phyloP scores from a whole-genome alignment of 805 yeast species.

The Tetrapisispora taiwanensis region DNA sequence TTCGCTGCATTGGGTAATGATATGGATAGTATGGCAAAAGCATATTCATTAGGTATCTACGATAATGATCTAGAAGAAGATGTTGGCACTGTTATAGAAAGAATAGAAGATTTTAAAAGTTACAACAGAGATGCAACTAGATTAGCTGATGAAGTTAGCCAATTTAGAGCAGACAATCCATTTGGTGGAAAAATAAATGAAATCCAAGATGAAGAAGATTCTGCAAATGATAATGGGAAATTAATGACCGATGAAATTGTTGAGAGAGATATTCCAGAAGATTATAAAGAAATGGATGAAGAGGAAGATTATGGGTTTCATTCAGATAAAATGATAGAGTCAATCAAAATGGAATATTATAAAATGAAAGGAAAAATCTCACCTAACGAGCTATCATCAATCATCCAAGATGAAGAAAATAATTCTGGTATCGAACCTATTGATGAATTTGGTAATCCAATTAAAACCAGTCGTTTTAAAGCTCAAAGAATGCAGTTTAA shows the following conservation, averaged over 20 bases:
- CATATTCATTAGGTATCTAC: conserved; percentile 48
- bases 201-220: conserved; percentile 1
- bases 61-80: conserved; percentile 49
- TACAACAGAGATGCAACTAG: conserved; percentile 40
- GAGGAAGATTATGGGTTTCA: conserved; percentile 12
- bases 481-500: not conserved
- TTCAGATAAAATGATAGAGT: conserved; percentile 33
- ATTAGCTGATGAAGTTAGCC: conserved; percentile 19
- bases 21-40: conserved; percentile 49
- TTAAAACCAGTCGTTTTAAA: conserved; percentile 56
- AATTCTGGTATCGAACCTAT: conserved; percentile 58
- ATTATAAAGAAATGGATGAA: conserved; percentile 7
- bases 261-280: conserved; percentile 25
- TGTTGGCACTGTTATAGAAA: conserved; percentile 45
- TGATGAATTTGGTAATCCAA: conserved; percentile 51
- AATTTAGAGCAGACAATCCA: conserved; percentile 16
- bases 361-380: conserved; percentile 38
- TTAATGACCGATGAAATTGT: conserved; percentile 19
- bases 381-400: not conserved
- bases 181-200: conserved; percentile 1
- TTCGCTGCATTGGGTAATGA: conserved; percentile 35
- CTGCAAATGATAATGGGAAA: conserved; percentile 17
- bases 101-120: conserved; percentile 42
- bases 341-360: conserved; percentile 47
- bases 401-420: conserved; percentile 33